Conservation (phyloP, 371 early-diverging fungal genomes). For the Fennellomyces sp. region DNA sequence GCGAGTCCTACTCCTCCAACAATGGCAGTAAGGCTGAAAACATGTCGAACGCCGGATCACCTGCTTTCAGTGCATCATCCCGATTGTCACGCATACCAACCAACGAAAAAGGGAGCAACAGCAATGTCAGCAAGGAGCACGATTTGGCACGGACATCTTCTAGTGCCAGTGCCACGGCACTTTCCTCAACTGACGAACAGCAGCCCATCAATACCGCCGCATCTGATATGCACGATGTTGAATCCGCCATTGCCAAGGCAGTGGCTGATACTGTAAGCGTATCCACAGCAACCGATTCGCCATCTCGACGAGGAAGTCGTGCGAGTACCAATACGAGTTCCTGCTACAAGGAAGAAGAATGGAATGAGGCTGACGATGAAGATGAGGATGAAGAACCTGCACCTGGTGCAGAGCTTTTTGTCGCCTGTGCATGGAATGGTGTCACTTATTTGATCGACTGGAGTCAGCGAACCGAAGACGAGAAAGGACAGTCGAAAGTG, state of each 20-base stretch:
- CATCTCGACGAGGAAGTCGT: slow-evolving; percentile 1
- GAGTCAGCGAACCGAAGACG: slow-evolving; percentile 32
- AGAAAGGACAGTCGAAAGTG: slow-evolving; percentile 23
- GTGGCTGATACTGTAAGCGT: background rate
- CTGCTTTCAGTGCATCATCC: slow-evolving; percentile 17
- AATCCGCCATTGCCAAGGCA: background rate
- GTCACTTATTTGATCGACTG: slow-evolving; percentile 74
- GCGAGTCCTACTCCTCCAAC: slow-evolving; percentile 17
- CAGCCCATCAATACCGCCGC: background rate
- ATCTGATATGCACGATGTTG: background rate
- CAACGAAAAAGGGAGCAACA: background rate
- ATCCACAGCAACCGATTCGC: background rate
- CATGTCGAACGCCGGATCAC: slow-evolving; percentile 16
- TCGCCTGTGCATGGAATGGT: slow-evolving; percentile 83
- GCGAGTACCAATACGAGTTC: slow-evolving; percentile 2
- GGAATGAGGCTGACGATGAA: slow-evolving; percentile 22
- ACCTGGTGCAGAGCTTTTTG: slow-evolving; percentile 68
- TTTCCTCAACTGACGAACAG: background rate
- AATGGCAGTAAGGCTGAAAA: slow-evolving; percentile 3
- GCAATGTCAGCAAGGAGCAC: background rate
- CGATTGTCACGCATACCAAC: slow-evolving; percentile 14
- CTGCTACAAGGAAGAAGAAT: slow-evolving; percentile 16
- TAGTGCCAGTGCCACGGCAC: background rate
- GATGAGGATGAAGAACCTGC: slow-evolving; percentile 22
- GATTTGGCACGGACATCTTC: slow-evolving; percentile 1